phyloP scores from a whole-genome alignment of 331 rosid species.

The Malus hybrid region DNA sequence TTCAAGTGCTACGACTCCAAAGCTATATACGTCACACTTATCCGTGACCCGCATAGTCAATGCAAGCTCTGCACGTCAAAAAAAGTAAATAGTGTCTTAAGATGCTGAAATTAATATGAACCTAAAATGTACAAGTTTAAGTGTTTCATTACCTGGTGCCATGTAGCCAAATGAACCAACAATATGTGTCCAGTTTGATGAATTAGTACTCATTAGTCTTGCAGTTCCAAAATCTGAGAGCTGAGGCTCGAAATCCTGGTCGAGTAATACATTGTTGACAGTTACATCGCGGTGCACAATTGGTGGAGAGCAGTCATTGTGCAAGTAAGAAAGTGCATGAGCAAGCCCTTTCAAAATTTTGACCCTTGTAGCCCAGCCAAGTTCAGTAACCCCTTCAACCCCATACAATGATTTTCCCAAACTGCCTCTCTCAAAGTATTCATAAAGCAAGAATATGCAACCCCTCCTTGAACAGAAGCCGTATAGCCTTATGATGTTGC shows the following conservation, averaged over 20 bases:
- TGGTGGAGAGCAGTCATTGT: conserved; percentile 44
- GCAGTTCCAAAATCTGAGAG: background rate
- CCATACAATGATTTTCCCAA: no score
- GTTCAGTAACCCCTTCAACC: no score
- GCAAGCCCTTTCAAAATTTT: conserved; percentile 40
- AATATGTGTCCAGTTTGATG: background rate
- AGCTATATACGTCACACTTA: background rate
- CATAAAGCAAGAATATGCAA: no score
- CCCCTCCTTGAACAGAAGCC: no score
- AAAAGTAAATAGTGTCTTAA: background rate
- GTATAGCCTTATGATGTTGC: no score
- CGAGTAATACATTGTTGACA: background rate
- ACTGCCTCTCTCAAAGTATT: no score
- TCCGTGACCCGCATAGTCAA: background rate
- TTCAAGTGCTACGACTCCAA: background rate
- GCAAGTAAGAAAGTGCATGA: conserved; percentile 57
- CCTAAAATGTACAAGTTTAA: background rate
- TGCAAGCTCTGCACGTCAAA: background rate
- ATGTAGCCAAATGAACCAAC: background rate
- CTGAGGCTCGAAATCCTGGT: background rate
- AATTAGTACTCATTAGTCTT: background rate
- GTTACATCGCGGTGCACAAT: conserved; percentile 56
- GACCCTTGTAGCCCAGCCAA: no score
- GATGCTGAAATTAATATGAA: no score
- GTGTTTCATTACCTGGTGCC: background rate